Percentiles rank a stretch among this genome's conserved stretches.
These are phyloP conservation scores for Hippophae rhamnoides DNA, from an alignment of 306 rosid species.

Conservation along the genomic window DNA sequence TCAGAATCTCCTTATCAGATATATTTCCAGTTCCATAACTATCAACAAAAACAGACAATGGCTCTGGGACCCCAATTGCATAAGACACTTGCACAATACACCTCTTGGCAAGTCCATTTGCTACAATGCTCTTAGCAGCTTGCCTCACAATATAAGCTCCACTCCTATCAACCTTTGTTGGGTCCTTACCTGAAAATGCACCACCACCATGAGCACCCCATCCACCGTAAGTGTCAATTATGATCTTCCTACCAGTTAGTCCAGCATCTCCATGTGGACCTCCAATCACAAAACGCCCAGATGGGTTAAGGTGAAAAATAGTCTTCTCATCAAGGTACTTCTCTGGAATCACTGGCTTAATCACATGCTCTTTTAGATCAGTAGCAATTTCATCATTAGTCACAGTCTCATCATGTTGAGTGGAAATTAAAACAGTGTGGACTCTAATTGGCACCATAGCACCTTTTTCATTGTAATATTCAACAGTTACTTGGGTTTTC, in stretches of 20 bases:
- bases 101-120: slow-evolving; percentile 79
- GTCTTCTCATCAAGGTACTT: slow-evolving; percentile 80
- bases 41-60: slow-evolving; percentile 67
- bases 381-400: slow-evolving; percentile 83
- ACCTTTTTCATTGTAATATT: slow-evolving; percentile 74
- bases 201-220: slow-evolving; percentile 95
- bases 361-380: slow-evolving; percentile 72
- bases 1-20: slow-evolving; percentile 69
- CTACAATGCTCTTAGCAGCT: slow-evolving; percentile 84
- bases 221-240: slow-evolving; percentile 75
- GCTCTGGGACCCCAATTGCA: slow-evolving; percentile 88
- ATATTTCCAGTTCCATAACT: slow-evolving; percentile 68
- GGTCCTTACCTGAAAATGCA: slow-evolving; percentile 81
- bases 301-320: slow-evolving; percentile 78
- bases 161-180: slow-evolving; percentile 85
- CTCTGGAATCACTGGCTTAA: slow-evolving; percentile 72
- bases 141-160: slow-evolving; percentile 90
- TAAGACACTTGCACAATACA: slow-evolving; percentile 79
- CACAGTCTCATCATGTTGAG: slow-evolving; percentile 83
- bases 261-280: slow-evolving; percentile 92
- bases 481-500: slow-evolving; percentile 82
- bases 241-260: slow-evolving; percentile 73
- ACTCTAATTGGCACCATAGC: slow-evolving; percentile 78
- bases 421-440: slow-evolving; percentile 73
- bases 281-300: slow-evolving; percentile 83